Evolutionary conservation across 768 basidiomycete genomes (phyloP).

Genomic region (Lentinula aciculospora): DNA sequence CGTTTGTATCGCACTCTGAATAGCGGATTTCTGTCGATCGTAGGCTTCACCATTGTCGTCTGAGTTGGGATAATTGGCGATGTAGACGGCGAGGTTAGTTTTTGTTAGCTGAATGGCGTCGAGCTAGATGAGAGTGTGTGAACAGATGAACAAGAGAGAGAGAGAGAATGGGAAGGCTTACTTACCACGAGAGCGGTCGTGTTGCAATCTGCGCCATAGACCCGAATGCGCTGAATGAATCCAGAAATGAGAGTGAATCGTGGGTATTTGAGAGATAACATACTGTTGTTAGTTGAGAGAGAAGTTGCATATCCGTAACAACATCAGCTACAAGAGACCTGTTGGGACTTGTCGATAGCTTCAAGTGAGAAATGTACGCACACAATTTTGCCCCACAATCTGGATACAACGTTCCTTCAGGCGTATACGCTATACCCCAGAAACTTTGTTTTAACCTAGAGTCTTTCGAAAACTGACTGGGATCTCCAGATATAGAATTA

Average conservation of each 20-base stretch:
- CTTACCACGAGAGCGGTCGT: conserved; percentile 69
- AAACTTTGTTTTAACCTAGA: conserved; percentile 64
- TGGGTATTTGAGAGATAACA: background rate
- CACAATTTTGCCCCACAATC: conserved; percentile 53
- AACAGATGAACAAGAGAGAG: background rate
- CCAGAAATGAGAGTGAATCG: background rate
- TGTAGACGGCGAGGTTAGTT: conserved; percentile 75
- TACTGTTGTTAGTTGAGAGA: conserved; percentile 79
- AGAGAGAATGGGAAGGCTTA: conserved; percentile 1
- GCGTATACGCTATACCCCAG: conserved; percentile 82
- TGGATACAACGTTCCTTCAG: conserved; percentile 62
- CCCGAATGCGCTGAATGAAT: conserved; percentile 44
- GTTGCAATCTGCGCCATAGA: conserved; percentile 88
- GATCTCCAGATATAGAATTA: conserved; percentile 41
- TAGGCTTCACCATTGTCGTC: conserved; percentile 65
- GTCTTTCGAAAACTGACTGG: conserved; percentile 73
- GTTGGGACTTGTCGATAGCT: background rate
- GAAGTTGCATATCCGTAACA: conserved; percentile 36
- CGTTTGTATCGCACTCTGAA: conserved; percentile 62
- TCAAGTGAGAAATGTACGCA: too few relatives aligned
- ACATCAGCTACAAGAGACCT: background rate
- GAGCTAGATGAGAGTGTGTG: conserved; percentile 43
- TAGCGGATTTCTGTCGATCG: conserved; percentile 59
- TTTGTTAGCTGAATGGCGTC: conserved; percentile 89
- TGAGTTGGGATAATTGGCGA: conserved; percentile 61